Conservation (phyloP, 257 asterid genomes). For the Gynochthodes officinalis region DNA sequence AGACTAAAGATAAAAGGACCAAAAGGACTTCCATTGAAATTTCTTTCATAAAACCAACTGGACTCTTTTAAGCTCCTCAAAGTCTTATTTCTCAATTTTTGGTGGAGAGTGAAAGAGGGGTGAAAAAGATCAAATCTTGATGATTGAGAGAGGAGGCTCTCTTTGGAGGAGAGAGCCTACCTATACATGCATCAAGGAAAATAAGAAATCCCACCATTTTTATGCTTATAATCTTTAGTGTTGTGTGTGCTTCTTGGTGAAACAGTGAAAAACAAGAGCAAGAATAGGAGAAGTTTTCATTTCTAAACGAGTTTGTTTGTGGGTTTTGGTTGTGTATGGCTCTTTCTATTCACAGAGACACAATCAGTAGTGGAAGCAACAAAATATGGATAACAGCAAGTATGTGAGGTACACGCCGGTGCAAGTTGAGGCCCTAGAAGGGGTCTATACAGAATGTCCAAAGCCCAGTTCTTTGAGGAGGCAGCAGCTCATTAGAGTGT, state of each 20-base stretch:
- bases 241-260: conserved; percentile 1
- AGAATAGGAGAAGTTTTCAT: neutral
- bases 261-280: neutral
- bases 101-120: neutral
- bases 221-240: neutral
- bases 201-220: conserved; percentile 21
- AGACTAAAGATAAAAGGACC: conserved; percentile 18
- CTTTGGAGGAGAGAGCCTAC: conserved; percentile 81
- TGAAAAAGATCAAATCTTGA: conserved; percentile 32
- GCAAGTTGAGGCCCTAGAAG: conserved; percentile 94
- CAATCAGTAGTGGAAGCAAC: conserved; percentile 49
- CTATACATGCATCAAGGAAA: conserved; percentile 53
- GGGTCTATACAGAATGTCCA: conserved; percentile 89
- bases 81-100: neutral
- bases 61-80: neutral
- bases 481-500: conserved; percentile 90
- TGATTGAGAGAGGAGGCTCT: conserved; percentile 92
- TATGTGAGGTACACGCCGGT: conserved; percentile 96
- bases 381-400: conserved; percentile 86
- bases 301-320: neutral
- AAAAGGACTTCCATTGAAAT: conserved; percentile 11
- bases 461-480: conserved; percentile 92
- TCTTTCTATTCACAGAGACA: conserved; percentile 56
- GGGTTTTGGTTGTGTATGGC: conserved; percentile 37
- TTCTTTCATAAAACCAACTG: conserved; percentile 3